Base-by-base conservation (phyloP, 768 basidiomycete species). In the Leccinum disarticulatum region DNA sequence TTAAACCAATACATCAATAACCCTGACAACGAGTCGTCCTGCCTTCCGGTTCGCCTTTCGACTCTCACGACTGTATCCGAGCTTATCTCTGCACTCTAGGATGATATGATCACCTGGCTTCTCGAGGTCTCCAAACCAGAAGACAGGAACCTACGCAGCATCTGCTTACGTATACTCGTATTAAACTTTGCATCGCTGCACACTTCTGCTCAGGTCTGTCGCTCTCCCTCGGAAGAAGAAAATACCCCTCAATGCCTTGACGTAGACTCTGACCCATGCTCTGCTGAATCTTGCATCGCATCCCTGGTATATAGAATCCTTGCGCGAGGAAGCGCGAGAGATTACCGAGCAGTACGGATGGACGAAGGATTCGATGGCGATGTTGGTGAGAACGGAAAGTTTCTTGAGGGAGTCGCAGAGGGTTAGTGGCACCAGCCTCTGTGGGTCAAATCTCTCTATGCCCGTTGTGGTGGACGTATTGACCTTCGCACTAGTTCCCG, bases 351-450 rank as follows among this genome's bases (percentile, higher is more conserved):
- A 64, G 35, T 62, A 76, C n/a, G 76, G 68, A 33, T 78, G 73
- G 70, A 67, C 66, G 3, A 76, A 74, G 61, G 59, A 62, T 28
- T 69, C 69, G 13, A 69, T 79, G 66, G 66, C 59, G 8, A 73
- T 67, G 60, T 59, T 77, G 64, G 67, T 71, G 59, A 74, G 75
- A 64, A 64, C 78, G 56, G 79, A 80, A 56, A 81, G 78, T 54
- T 80, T 81, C 63, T 54, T 81, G 55, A 76, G 74, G 54, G 80
- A 80, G 60, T 74, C 75, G 3, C 73, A 76, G 61, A 72, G 79
- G 31, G 30, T 73, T 13, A 74, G 71, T 6, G 73, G 74, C 10
- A 68, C 76, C 22, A 73, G 64, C 41, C 65, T 71, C 35, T 65
- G 77, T 77, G 58, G 6, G 76, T 65, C 53, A 15, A 22, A 54